A percentile compares a stretch with the other conserved stretches of the same genome.
These are phyloP conservation scores for Penicillium canescens DNA, from an alignment of 495 filamentous ascomycete genomes.

Conservation along the genomic window DNA sequence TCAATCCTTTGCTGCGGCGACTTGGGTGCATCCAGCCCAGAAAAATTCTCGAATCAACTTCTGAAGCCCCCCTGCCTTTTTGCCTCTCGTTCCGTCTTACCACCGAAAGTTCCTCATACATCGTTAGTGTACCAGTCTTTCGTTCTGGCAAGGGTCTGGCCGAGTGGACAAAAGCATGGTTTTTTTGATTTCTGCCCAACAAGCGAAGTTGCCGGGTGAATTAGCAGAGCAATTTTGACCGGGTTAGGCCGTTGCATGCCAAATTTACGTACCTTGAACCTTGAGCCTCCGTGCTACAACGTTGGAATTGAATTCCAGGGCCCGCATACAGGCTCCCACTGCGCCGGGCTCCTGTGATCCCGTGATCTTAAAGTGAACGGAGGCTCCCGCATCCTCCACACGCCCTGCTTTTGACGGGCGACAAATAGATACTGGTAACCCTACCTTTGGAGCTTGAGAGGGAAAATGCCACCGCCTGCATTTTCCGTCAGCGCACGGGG, in stretches of 20 bases:
- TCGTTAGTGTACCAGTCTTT: constrained; percentile 29
- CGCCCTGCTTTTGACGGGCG: constrained; percentile 30
- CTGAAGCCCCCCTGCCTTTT: constrained; percentile 30
- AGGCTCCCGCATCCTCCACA: constrained; percentile 38
- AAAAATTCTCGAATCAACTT: constrained; percentile 29
- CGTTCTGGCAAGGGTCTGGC: constrained; percentile 31
- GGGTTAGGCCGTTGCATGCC: constrained; percentile 1
- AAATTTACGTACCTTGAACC: constrained; percentile 13
- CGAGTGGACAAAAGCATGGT: constrained; percentile 16
- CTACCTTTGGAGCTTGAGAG: constrained; percentile 29
- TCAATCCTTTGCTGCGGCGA: constrained; percentile 23
- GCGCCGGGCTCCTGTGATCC: constrained; percentile 41
- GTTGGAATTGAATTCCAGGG: constrained; percentile 47
- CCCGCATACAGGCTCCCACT: constrained; percentile 44
- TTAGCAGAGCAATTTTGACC: constrained; percentile 1
- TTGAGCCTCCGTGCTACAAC: constrained; percentile 24
- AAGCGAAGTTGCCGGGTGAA: constrained; percentile 15
- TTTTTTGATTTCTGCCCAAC: constrained; percentile 30
- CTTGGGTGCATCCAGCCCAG: constrained; percentile 14
- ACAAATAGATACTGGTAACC: constrained; percentile 39
- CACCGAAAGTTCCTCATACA: constrained; percentile 17
- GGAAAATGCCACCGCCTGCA: constrained; percentile 25
- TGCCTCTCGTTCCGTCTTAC: constrained; percentile 33
- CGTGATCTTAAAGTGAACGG: constrained; percentile 45
- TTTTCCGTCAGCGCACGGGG: constrained; percentile 16